Evolutionary conservation across 2,329 filamentous ascomycete species (phyloP), one percentile per base, ranked within the genome.

Genomic region (Lecanicillium sp.): DNA sequence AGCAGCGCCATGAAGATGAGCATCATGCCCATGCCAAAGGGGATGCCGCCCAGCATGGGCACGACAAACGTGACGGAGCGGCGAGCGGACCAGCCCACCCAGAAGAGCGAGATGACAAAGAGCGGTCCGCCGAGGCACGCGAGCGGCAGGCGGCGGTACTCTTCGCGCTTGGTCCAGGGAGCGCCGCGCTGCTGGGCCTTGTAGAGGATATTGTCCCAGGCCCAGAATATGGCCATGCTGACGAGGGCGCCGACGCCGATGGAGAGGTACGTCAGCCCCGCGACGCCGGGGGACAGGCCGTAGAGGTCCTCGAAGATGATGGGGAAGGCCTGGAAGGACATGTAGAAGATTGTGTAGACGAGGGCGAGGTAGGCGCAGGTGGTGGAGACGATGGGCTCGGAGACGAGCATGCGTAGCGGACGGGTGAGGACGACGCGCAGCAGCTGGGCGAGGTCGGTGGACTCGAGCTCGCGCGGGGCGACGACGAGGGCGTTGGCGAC

Each of bases 291-390:
- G 3, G 69, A 74, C 44, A 87, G 74, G 20, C 65, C 62, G 56
- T 87, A 87, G 4, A 79, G 54, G 17, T 61, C 54, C 45, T 72
- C 64, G 56, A 86, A 89, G 46, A 87, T 82, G 43, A 81, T 68
- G 2, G 79, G 79, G 55, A 81, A 89, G 3, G 82, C 81, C 55
- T 87, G 78, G 49, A 90, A 87, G 53, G 79, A 87, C 61, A 89
- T 84, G 66, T 76, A 75, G 52, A 75, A 74, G 47, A 75, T 72
- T 35, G 66, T 72, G 53, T 87, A 89, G 25, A 79, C 71, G 19
- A 89, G 66, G 25, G 84, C 78, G 10, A 88, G 66, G 57, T 87
- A 89, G 52, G 76, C 54, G 56, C 80, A 87, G 2, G 74, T 77
- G 35, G 78, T 81, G 17, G 79, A 67, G 7, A 90, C 83, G 36